Evolutionary conservation across 2,329 filamentous ascomycete species (phyloP).

Genomic region (Acephala macrosclerotiorum): DNA sequence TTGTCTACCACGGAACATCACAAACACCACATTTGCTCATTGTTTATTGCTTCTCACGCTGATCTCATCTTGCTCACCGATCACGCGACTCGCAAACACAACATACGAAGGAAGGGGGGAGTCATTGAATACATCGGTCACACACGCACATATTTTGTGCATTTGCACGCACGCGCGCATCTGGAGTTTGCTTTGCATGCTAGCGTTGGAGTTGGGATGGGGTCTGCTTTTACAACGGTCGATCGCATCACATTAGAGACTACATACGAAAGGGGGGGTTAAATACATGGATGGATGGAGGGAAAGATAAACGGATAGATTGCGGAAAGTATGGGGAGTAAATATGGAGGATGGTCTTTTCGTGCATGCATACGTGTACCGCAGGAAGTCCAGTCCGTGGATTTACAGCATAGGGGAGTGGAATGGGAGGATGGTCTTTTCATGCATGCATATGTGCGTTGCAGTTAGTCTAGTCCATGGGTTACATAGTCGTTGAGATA

Average conservation of each 20-base stretch:
- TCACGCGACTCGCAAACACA: not conserved
- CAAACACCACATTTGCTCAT: not conserved
- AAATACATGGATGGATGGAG: not conserved
- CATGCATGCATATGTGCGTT: too few relatives aligned
- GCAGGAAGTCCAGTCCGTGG: not conserved
- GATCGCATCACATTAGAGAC: not conserved
- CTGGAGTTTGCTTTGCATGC: not conserved
- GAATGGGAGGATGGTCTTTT: too few relatives aligned
- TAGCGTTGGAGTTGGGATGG: conserved; percentile 7
- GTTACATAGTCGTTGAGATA: too few relatives aligned
- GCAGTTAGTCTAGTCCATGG: too few relatives aligned
- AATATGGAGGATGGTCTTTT: not conserved
- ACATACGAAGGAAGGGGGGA: not conserved
- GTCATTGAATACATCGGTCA: not conserved
- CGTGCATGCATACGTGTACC: not conserved
- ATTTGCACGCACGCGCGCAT: not conserved
- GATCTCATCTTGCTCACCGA: not conserved
- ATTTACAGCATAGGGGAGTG: not conserved
- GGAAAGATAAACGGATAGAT: not conserved
- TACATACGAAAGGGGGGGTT: not conserved
- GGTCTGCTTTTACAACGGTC: not conserved
- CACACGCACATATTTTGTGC: not conserved
- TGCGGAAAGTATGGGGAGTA: not conserved
- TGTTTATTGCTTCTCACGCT: not conserved
- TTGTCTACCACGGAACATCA: not conserved